These are phyloP conservation scores for Xerocomus minutiporus DNA, from an alignment of 1,284 basidiomycete genomes.

Conservation along the genomic window DNA sequence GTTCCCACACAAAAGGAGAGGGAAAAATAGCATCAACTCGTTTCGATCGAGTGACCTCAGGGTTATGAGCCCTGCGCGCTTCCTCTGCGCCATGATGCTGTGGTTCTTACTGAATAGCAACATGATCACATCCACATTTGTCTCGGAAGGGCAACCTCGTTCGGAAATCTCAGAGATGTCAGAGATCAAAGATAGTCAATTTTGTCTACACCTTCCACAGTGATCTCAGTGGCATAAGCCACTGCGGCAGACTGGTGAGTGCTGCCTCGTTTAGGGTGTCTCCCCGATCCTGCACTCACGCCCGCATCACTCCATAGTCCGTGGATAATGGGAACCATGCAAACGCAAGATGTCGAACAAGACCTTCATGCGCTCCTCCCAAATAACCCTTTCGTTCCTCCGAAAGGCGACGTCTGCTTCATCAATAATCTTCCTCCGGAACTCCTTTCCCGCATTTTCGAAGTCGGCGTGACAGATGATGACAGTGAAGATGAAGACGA, in stretches of 20 bases:
- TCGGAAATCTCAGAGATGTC: background rate
- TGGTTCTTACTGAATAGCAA: background rate
- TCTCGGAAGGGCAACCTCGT: background rate
- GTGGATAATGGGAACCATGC: conserved; percentile 4
- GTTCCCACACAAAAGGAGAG: background rate
- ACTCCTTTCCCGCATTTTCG: conserved; percentile 28
- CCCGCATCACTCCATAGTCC: background rate
- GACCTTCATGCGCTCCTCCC: conserved; percentile 1
- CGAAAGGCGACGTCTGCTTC: conserved; percentile 16
- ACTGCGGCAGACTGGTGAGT: conserved; percentile 2
- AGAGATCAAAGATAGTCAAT: background rate
- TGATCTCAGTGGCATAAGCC: background rate
- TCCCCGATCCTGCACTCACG: background rate
- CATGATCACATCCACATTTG: background rate
- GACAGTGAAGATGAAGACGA: conserved; percentile 16
- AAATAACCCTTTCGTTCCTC: conserved; percentile 24
- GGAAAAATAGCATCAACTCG: background rate
- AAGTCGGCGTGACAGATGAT: conserved; percentile 14
- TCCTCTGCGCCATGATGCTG: conserved; percentile 2
- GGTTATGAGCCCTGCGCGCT: conserved; percentile 2
- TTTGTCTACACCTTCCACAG: background rate
- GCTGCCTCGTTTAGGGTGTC: background rate
- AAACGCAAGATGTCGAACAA: conserved; percentile 1
- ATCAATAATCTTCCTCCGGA: conserved; percentile 27
- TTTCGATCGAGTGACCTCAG: conserved; percentile 3